These are phyloP conservation scores for Parietichytrium sp. DNA, from an alignment of 108 stramenopile species.

Conservation along the genomic window DNA sequence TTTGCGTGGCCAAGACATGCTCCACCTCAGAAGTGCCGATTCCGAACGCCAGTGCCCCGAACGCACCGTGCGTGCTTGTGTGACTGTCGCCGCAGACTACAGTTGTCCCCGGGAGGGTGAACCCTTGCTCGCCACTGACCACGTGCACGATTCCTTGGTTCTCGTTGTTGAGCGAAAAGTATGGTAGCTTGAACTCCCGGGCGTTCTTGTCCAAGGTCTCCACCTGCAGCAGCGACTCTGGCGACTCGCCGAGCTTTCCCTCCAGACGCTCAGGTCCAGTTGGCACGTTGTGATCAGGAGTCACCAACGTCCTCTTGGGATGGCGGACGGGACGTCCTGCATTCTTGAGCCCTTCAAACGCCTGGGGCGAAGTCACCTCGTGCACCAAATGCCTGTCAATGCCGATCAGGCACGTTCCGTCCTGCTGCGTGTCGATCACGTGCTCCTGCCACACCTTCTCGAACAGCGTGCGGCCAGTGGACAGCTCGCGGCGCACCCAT, in stretches of 20 bases:
- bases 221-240: constrained; percentile 57
- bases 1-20: constrained; percentile 90
- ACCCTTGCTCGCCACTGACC: constrained; percentile 91
- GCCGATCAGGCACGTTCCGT: constrained; percentile 71
- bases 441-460: constrained; percentile 90
- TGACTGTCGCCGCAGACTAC: constrained; percentile 89
- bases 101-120: constrained; percentile 84
- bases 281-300: constrained; percentile 92
- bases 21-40: constrained; percentile 93
- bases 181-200: constrained; percentile 74
- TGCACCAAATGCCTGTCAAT: constrained; percentile 80
- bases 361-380: constrained; percentile 84
- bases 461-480: constrained; percentile 69
- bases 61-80: constrained; percentile 91
- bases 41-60: constrained; percentile 89
- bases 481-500: too few relatives aligned
- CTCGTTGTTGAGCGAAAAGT: constrained; percentile 87
- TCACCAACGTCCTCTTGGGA: constrained; percentile 86
- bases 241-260: constrained; percentile 61
- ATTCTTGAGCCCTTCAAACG: constrained; percentile 85
- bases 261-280: constrained; percentile 54
- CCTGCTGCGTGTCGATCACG: constrained; percentile 72
- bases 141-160: constrained; percentile 92
- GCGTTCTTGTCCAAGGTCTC: constrained; percentile 77
- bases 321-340: constrained; percentile 77